Percentiles rank a stretch among this genome's conserved stretches.
phyloP scores from a whole-genome alignment of 805 yeast genomes.

The Kregervanrija fluxuum region DNA sequence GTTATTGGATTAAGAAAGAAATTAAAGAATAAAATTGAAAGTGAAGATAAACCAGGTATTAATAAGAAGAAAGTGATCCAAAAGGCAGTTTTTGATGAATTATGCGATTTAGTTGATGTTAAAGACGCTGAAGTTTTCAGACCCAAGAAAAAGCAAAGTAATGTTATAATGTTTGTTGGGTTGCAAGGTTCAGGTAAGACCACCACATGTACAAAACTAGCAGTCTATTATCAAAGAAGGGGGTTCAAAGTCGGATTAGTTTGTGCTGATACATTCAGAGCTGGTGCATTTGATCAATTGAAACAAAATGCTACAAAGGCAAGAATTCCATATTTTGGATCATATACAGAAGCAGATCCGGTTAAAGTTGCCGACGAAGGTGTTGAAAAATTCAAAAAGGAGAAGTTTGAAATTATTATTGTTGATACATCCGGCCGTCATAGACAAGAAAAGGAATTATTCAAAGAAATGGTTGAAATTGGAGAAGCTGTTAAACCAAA shows the following conservation, averaged over 20 bases:
- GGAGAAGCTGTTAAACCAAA: slow-evolving; percentile 84
- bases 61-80: slow-evolving; percentile 79
- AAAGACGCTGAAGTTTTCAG: slow-evolving; percentile 42
- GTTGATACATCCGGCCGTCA: slow-evolving; percentile 99
- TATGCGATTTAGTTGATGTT: slow-evolving; percentile 78
- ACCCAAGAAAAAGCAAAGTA: slow-evolving; percentile 75
- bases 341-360: slow-evolving; percentile 93
- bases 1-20: slow-evolving; percentile 73
- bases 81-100: slow-evolving; percentile 90
- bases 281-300: slow-evolving; percentile 98
- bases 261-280: slow-evolving; percentile 98
- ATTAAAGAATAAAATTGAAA: slow-evolving; percentile 51
- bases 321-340: slow-evolving; percentile 88
- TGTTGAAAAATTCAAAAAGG: slow-evolving; percentile 84
- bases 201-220: slow-evolving; percentile 93
- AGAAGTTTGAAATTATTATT: slow-evolving; percentile 84
- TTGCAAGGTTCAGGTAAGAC: slow-evolving; percentile 99
- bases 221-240: slow-evolving; percentile 87
- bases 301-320: slow-evolving; percentile 97
- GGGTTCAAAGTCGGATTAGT: slow-evolving; percentile 94
- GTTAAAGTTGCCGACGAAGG: slow-evolving; percentile 88
- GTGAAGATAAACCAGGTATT: slow-evolving; percentile 43
- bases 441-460: slow-evolving; percentile 85
- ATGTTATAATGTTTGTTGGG: slow-evolving; percentile 96
- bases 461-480: slow-evolving; percentile 92